Evolutionary conservation across 805 yeast genomes (phyloP).

Genomic region (Saccharomycopsis oosterbeekiorum): DNA sequence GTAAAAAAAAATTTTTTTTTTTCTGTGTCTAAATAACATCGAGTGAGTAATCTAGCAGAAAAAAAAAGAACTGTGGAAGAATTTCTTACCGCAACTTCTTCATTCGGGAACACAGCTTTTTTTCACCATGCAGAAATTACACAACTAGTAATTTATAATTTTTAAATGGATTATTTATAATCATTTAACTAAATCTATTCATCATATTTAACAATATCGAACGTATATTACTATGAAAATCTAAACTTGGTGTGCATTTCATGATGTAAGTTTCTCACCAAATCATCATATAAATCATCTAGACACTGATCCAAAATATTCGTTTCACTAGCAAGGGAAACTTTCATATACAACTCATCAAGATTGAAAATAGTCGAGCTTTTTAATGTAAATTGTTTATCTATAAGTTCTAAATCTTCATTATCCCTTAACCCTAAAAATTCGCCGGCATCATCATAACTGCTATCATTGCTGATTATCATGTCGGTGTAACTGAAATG

Average conservation of each 20-base stretch:
- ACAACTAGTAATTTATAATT: no score
- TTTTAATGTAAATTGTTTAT: constrained; percentile 17
- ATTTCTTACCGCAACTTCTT: not conserved
- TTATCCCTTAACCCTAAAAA: not conserved
- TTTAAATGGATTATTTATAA: no score
- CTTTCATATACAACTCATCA: constrained; percentile 14
- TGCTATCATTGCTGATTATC: not conserved
- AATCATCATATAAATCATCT: constrained; percentile 15
- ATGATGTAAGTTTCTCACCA: constrained; percentile 13
- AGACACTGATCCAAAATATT: constrained; percentile 7
- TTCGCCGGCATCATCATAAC: not conserved
- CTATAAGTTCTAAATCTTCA: not conserved
- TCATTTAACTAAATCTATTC: not conserved
- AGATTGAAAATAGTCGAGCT: constrained; percentile 14
- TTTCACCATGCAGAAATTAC: not conserved
- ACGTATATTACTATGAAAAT: not conserved
- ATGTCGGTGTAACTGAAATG: not conserved
- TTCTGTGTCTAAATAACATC: not conserved
- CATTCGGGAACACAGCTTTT: not conserved
- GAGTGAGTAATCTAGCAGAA: not conserved
- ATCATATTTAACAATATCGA: not conserved
- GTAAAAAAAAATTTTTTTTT: not conserved
- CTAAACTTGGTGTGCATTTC: constrained; percentile 11
- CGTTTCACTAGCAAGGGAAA: constrained; percentile 13
- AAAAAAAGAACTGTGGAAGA: not conserved